phyloP scores from a whole-genome alignment of 331 rosid species.

The Stylosanthes scabra region DNA sequence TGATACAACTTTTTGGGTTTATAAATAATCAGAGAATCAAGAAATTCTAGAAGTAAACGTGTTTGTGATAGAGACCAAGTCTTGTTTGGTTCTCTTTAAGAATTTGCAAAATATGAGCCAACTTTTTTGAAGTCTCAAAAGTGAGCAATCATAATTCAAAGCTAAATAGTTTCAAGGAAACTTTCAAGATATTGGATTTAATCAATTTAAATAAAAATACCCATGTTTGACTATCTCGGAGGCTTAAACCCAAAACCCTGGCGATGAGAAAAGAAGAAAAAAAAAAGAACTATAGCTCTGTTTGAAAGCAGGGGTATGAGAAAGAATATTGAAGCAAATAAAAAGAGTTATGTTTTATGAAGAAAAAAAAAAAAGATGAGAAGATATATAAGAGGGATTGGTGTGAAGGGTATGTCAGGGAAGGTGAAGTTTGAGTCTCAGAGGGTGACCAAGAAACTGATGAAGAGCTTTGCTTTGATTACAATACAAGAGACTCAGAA shows the following conservation, averaged over 20 bases:
- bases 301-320: neutral
- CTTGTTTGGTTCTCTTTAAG: slow-evolving; percentile 28
- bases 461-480: slow-evolving; percentile 63
- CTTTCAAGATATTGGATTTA: slow-evolving; percentile 25
- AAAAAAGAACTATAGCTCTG: too few relatives aligned
- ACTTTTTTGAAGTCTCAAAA: slow-evolving; percentile 19
- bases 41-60: slow-evolving; percentile 18
- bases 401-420: slow-evolving; percentile 63
- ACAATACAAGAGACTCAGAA: slow-evolving; percentile 79
- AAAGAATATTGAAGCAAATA: neutral
- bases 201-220: slow-evolving; percentile 25
- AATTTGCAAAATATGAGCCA: neutral
- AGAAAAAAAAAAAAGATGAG: slow-evolving; percentile 30
- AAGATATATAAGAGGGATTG: slow-evolving; percentile 42
- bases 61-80: slow-evolving; percentile 36
- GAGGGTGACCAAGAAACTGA: slow-evolving; percentile 82
- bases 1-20: slow-evolving; percentile 28
- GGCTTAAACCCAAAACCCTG: too few relatives aligned
- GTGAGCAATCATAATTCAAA: slow-evolving; percentile 21
- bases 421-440: slow-evolving; percentile 75
- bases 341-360: neutral
- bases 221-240: neutral
- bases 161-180: slow-evolving; percentile 11
- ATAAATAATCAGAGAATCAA: slow-evolving; percentile 4
- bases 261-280: too few relatives aligned